Evolutionary conservation across 345 rosid genomes (phyloP).

Genomic region (Ailanthus altissimus): DNA sequence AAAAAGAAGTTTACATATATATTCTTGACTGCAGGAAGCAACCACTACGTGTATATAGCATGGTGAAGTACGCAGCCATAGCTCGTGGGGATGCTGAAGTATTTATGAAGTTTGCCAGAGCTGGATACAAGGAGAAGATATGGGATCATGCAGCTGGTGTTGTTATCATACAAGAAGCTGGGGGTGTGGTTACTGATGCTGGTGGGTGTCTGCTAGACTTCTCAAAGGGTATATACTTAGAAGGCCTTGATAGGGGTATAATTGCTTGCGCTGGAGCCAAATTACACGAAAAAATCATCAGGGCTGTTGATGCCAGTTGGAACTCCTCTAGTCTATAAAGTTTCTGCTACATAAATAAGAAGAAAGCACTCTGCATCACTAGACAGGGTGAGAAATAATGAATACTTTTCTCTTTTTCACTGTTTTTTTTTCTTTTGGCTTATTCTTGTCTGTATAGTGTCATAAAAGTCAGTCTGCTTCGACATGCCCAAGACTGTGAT

Average conservation of each 20-base stretch:
- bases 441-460: background rate
- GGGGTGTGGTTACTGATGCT: conserved; percentile 60
- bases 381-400: background rate
- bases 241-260: conserved; percentile 56
- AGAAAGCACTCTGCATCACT: background rate
- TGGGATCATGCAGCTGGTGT: conserved; percentile 65
- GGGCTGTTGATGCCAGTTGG: conserved; percentile 62
- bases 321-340: conserved; percentile 48
- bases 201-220: conserved; percentile 48
- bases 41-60: conserved; percentile 56
- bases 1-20: conserved; percentile 2
- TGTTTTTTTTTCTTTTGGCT: background rate
- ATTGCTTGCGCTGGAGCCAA: conserved; percentile 44
- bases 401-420: background rate
- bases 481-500: background rate
- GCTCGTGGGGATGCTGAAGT: conserved; percentile 59
- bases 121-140: conserved; percentile 62
- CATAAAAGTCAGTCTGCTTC: background rate
- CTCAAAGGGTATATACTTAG: conserved; percentile 47
- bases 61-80: conserved; percentile 63
- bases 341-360: background rate
- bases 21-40: conserved; percentile 41
- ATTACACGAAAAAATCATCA: conserved; percentile 45
- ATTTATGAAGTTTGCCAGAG: conserved; percentile 55
- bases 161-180: conserved; percentile 51